Percentiles rank a stretch among this genome's conserved stretches.
These are phyloP conservation scores for Jacaranda mimosifolia DNA, from an alignment of 257 asterid genomes.

Conservation along the genomic window DNA sequence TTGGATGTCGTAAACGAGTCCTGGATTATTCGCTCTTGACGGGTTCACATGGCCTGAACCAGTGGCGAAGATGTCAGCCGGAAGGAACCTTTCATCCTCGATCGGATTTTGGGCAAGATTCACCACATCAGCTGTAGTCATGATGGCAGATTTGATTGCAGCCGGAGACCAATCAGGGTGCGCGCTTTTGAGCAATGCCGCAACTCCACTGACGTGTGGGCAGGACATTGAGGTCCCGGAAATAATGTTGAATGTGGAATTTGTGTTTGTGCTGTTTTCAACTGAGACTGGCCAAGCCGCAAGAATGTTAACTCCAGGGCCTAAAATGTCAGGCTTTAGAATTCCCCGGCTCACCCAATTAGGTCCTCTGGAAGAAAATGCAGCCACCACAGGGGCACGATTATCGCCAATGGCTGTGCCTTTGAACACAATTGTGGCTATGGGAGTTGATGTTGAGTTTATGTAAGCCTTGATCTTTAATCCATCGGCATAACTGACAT, in stretches of 20 bases:
- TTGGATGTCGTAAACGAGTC: slow-evolving; percentile 51
- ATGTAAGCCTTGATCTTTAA: slow-evolving; percentile 27
- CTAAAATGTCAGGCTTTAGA: too few relatives aligned
- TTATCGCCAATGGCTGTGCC: slow-evolving; percentile 36
- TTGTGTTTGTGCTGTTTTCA: too few relatives aligned
- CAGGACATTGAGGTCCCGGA: too few relatives aligned
- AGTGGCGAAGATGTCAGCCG: slow-evolving; percentile 45
- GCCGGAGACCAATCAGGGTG: too few relatives aligned
- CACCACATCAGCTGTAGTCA: too few relatives aligned
- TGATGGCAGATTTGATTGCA: too few relatives aligned
- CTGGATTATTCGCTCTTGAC: slow-evolving; percentile 54
- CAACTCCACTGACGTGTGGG: too few relatives aligned
- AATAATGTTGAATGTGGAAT: too few relatives aligned
- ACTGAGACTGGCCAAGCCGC: too few relatives aligned
- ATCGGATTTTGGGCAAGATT: slow-evolving; percentile 17
- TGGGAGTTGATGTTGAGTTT: neutral
- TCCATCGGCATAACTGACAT: slow-evolving; percentile 30
- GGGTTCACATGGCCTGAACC: slow-evolving; percentile 66
- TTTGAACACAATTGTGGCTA: slow-evolving; percentile 19
- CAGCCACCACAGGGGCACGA: slow-evolving; percentile 38
- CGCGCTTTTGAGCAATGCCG: too few relatives aligned
- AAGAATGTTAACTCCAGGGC: too few relatives aligned
- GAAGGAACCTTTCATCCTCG: slow-evolving; percentile 37
- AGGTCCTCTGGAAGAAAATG: slow-evolving; percentile 28
- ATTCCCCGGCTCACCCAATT: too few relatives aligned